Conservation (phyloP, 306 rosid genomes). For the apple (Malus domestica) region ASM211411v1 NC_041801.1:22723501-22724000, state of each 20-base stretch:
- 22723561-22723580: background rate
- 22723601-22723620: background rate
- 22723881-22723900: background rate
- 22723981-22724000: constrained; percentile 89
- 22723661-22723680: background rate
- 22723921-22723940: background rate
- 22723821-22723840: background rate
- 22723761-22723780: constrained; percentile 91
- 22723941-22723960: background rate
- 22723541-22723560: constrained; percentile 30
- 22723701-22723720: constrained; percentile 8
- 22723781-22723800: constrained; percentile 84
- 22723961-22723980: constrained; percentile 39
- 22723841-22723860: background rate
- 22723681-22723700: background rate
- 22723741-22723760: constrained; percentile 77
- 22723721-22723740: constrained; percentile 99
- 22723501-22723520: constrained; percentile 91
- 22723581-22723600: background rate
- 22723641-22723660: background rate
- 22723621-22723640: background rate
- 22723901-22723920: background rate
- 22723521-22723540: constrained; percentile 70
- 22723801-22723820: constrained; percentile 54
- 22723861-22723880: background rate